phyloP scores from a whole-genome alignment of 225 moss, liverwort and hornwort genomes.

The Polytrichum formosum region DNA sequence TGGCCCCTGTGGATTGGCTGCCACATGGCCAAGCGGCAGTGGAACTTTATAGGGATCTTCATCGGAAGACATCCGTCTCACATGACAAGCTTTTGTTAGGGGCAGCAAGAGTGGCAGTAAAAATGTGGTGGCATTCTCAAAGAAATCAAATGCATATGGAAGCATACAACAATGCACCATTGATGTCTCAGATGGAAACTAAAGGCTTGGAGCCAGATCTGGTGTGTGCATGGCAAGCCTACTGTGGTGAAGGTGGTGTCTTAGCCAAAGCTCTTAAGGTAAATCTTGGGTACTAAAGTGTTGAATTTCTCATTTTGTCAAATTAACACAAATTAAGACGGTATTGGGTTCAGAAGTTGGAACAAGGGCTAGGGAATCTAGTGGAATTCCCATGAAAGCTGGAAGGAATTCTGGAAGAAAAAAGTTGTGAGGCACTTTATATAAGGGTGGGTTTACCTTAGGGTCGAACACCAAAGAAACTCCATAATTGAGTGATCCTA shows the following conservation, averaged over 20 bases:
- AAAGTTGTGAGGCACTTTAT: too few relatives aligned
- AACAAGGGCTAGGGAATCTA: too few relatives aligned
- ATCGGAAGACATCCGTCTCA: constrained; percentile 89
- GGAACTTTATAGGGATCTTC: constrained; percentile 76
- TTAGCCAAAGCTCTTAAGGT: constrained; percentile 89
- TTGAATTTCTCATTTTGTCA: background rate
- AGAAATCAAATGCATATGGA: constrained; percentile 5
- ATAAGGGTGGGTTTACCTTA: too few relatives aligned
- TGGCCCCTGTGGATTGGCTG: constrained; percentile 97
- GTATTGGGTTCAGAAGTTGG: too few relatives aligned
- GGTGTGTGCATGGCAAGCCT: constrained; percentile 65
- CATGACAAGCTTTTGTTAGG: constrained; percentile 90
- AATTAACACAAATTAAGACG: background rate
- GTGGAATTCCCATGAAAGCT: background rate
- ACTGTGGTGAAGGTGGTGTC: constrained; percentile 78
- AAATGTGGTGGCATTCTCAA: constrained; percentile 55
- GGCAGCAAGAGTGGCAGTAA: constrained; percentile 75
- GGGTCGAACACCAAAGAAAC: too few relatives aligned
- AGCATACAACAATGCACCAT: constrained; percentile 7
- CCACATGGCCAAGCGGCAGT: constrained; percentile 94
- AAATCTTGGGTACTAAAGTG: constrained; percentile 2
- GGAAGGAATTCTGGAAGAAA: too few relatives aligned
- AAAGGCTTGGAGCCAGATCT: constrained; percentile 32
- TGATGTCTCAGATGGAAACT: constrained; percentile 1
- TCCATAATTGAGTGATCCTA: too few relatives aligned